Evolutionary conservation across 2,329 filamentous ascomycete genomes (phyloP), one percentile per base, ranked within the genome.

Genomic region (Setomelanomma holmii): DNA sequence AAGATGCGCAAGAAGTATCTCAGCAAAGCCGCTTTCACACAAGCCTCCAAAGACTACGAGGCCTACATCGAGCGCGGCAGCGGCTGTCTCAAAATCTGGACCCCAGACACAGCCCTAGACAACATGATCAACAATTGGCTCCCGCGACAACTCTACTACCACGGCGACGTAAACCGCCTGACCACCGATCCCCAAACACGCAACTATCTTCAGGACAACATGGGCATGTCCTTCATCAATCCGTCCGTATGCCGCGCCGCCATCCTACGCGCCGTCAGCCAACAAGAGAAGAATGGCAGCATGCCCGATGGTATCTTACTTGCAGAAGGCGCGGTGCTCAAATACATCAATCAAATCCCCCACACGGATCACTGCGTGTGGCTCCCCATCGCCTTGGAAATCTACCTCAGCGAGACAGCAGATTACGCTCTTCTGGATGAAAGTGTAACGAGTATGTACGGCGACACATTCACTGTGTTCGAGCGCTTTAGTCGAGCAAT

Each of bases 271-370:
- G 78, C 82, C 0, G 73, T 85, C 2, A 74, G 78, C 0, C 83
- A 85, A 57, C 83, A 85, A 60, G 80, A 84, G 57, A 66, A 76
- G 12, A 81, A 73, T 19, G 83, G 83, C n/a, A 76, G 81, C 14
- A 84, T 85, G 82, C 83, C 83, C 0, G 82, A 85, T 60, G 82
- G 82, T 5, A 83, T 85, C 48, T 62, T 85, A 4, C 69, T 85
- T 3, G 69, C 75, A 16, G 78, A 83, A 57, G 82, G 79, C 35
- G 83, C 82, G 1, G 81, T 83, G 63, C 76, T 85, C 30, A 85
- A 85, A 62, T 85, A 84, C 68, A 84, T 85, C 73, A 85, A 85
- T 69, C 82, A 84, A 65, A 73, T 85, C n/a, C 83, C 83, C 19
- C 82, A 85, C 58, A 84, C 82, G 1, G 83, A 85, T 53, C 82